Base-by-base conservation (phyloP, 768 basidiomycete genomes). In the Russula sp. region DNA sequence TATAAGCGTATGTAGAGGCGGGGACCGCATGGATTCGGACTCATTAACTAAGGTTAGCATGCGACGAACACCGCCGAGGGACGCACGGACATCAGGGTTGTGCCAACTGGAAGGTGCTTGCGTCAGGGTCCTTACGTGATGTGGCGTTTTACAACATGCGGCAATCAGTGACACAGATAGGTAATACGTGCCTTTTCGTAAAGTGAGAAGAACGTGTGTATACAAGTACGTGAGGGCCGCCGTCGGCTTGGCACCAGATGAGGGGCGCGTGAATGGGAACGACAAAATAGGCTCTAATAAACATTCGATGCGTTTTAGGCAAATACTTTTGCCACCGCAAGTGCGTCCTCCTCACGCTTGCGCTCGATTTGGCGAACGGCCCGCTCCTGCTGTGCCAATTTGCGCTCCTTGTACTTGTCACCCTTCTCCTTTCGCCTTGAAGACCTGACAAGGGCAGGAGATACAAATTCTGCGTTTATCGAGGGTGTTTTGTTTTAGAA, bases 241-340 rank as follows among this genome's bases (percentile, higher is more conserved):
- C 27, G 31, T 44, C 35, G 22, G 32, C 14, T 60, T 5, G 51
- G 31, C 27, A 49, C 45, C 42, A 51, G 16, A 20, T 18, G n/a
- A 27, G 50, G 34, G 11, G 31, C 8, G 11, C 18, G 39, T 49
- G 27, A 57, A 58, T 47, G 51, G 63, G 57, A 55, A 9, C 11
- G 44, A 42, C 32, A 44, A 54, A 58, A 58, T 4, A 2, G 39
- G 40, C 22, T 51, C 42, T 32, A 59, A 63, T 52, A 63, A 64
- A 60, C 48, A 27, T 5, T 5, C 10, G 32, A 16, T 37, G 16
- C 62, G 34, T 39, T n/a, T 83, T 79, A 99, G 59, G 89, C 85
- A 75, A 99, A 99, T 35, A 99, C 89, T 74, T 91, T 94, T 35
- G 86, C 78, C 59, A 94, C 91, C 31, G 87, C 89, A 70, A 99